These are phyloP conservation scores for Hanseniaspora clermontiae DNA, from an alignment of 805 yeast genomes.

Conservation along the genomic window DNA sequence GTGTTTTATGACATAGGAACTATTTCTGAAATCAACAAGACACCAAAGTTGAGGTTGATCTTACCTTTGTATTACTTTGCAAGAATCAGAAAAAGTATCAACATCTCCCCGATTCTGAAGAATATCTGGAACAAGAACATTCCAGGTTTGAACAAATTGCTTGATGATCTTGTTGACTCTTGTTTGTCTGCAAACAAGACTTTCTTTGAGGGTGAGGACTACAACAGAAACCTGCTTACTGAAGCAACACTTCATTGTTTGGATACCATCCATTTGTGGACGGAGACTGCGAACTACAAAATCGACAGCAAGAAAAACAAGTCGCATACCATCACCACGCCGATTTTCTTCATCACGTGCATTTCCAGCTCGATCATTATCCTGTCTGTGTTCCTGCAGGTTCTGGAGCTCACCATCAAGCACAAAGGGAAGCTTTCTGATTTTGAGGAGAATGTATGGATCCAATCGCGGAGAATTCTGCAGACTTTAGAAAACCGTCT, in stretches of 20 bases:
- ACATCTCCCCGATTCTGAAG: conserved; percentile 48
- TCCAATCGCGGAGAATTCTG: conserved; percentile 47
- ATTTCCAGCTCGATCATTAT: conserved; percentile 50
- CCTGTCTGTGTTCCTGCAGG: conserved; percentile 48
- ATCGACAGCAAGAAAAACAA: conserved; percentile 40
- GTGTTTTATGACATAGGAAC: conserved; percentile 25
- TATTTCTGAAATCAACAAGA: conserved; percentile 35
- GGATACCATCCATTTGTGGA: conserved; percentile 56
- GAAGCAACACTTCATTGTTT: conserved; percentile 49
- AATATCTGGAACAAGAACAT: conserved; percentile 56
- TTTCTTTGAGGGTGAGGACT: conserved; percentile 18
- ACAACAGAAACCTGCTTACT: conserved; percentile 50
- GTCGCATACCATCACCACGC: conserved; percentile 57
- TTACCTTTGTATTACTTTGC: conserved; percentile 57
- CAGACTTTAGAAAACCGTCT: conserved; percentile 49
- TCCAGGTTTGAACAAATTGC: conserved; percentile 46
- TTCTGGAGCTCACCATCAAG: conserved; percentile 38
- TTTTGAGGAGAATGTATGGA: conserved; percentile 51
- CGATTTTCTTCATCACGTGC: conserved; percentile 62
- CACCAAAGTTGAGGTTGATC: conserved; percentile 49
- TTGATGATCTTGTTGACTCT: conserved; percentile 30
- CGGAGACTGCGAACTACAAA: conserved; percentile 51
- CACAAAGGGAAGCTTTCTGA: conserved; percentile 28
- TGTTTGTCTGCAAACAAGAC: conserved; percentile 11
- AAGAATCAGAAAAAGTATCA: conserved; percentile 50